Conservation (phyloP, 257 asterid species). For the Lycium ferocissimum region DNA sequence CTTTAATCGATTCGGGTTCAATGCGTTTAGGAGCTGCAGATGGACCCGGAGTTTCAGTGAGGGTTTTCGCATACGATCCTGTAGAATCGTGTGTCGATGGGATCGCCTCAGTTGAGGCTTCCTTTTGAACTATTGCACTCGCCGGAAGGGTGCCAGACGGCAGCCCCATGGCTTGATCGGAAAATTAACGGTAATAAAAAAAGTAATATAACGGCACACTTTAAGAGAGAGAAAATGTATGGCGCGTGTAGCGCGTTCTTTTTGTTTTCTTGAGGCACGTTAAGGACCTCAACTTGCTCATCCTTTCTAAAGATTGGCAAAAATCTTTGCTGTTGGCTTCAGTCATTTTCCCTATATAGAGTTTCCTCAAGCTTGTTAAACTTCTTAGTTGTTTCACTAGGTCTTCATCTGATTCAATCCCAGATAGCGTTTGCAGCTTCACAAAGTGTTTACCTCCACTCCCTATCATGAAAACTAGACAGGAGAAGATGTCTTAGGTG, state of each 20-base stretch:
- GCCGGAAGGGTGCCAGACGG: no score
- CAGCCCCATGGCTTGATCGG: no score
- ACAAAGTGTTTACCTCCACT: constrained; percentile 30
- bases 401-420: constrained; percentile 38
- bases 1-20: no score
- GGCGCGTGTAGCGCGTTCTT: no score
- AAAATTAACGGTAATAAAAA: no score
- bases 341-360: constrained; percentile 24
- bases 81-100: no score
- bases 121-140: no score
- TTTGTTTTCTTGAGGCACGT: background rate
- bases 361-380: constrained; percentile 31
- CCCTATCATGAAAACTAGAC: constrained; percentile 33
- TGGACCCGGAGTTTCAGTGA: no score
- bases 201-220: background rate
- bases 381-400: constrained; percentile 23
- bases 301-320: constrained; percentile 36
- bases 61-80: no score
- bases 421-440: constrained; percentile 33
- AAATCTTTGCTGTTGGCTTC: constrained; percentile 32
- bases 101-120: no score
- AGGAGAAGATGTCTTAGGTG: constrained; percentile 40
- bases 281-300: constrained; percentile 36
- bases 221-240: constrained; percentile 23
- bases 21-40: no score